Percentiles rank a stretch among this genome's conserved stretches.
phyloP scores from a whole-genome alignment of 148 eudicot species.

The Diospyros lotus region DNA sequence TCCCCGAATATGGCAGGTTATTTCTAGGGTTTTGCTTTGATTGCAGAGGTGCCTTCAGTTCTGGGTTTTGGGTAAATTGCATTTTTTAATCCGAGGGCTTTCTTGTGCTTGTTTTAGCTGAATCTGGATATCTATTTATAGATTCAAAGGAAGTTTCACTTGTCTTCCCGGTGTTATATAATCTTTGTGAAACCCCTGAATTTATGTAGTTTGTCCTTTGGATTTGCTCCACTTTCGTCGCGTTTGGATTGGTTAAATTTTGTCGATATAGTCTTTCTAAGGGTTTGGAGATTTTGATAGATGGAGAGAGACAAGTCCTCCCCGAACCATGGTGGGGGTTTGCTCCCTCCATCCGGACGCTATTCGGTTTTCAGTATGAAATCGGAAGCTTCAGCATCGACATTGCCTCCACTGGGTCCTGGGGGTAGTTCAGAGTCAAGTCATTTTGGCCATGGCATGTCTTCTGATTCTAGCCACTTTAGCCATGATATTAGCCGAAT shows the following conservation, averaged over 20 bases:
- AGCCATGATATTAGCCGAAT: constrained; percentile 86
- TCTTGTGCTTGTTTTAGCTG: neutral
- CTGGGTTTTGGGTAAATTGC: neutral
- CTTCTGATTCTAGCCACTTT: constrained; percentile 33
- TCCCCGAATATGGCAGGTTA: neutral
- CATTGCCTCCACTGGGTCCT: constrained; percentile 33
- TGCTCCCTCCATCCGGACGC: constrained; percentile 67
- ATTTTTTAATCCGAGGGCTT: no score
- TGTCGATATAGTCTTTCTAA: neutral
- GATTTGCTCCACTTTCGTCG: no score
- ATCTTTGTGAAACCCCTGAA: no score
- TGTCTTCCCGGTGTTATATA: neutral
- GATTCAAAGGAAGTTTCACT: neutral
- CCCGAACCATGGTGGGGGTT: constrained; percentile 34
- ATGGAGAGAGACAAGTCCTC: constrained; percentile 80
- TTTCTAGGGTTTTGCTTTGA: neutral
- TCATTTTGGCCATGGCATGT: constrained; percentile 26
- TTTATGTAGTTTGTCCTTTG: no score
- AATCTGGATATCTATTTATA: neutral
- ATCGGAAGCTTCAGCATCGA: constrained; percentile 27
- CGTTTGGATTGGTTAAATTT: no score
- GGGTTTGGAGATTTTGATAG: constrained; percentile 15
- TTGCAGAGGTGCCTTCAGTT: neutral
- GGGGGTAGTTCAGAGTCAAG: constrained; percentile 27
- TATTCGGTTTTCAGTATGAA: constrained; percentile 31